phyloP scores from a whole-genome alignment of 2,329 filamentous ascomycete genomes.

The Didymella pomorum region DNA sequence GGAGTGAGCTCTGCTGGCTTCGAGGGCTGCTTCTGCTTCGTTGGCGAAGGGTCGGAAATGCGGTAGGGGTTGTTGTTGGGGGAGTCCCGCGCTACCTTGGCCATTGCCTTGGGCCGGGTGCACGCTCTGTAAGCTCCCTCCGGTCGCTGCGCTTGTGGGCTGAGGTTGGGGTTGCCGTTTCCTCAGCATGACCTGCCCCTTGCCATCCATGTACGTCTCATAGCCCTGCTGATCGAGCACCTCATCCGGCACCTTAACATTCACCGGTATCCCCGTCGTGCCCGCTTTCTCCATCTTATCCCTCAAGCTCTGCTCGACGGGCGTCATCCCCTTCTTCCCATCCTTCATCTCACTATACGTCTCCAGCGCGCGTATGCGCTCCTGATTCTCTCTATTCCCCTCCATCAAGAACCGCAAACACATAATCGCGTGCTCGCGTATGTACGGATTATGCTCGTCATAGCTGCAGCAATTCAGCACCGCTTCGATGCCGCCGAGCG shows the following conservation, averaged over 20 bases:
- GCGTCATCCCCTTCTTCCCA: conserved; percentile 21
- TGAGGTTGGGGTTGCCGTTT: conserved; percentile 48
- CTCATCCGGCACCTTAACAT: conserved; percentile 55
- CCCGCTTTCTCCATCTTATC: conserved; percentile 20
- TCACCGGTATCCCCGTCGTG: conserved; percentile 25
- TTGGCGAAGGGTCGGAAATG: background rate
- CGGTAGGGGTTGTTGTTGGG: conserved; percentile 3
- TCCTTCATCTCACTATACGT: conserved; percentile 35
- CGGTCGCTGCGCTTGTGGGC: too few species aligned
- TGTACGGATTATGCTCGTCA: conserved; percentile 92
- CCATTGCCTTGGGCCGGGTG: background rate
- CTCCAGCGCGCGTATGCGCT: conserved; percentile 71
- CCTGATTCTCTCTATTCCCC: conserved; percentile 75
- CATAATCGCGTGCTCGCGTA: conserved; percentile 77
- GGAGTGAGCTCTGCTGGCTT: too few species aligned
- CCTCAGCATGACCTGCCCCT: conserved; percentile 58
- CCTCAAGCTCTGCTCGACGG: conserved; percentile 18
- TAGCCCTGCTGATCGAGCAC: conserved; percentile 59
- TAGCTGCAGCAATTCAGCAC: conserved; percentile 89
- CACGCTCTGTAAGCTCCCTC: too few species aligned
- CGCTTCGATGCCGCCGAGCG: conserved; percentile 84
- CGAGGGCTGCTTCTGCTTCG: too few species aligned
- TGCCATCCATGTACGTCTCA: conserved; percentile 60
- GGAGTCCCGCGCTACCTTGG: background rate
- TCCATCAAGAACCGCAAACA: conserved; percentile 68